Evolutionary conservation across 2,329 filamentous ascomycete species (phyloP).

Genomic region (Hymenoscyphus repandus): DNA sequence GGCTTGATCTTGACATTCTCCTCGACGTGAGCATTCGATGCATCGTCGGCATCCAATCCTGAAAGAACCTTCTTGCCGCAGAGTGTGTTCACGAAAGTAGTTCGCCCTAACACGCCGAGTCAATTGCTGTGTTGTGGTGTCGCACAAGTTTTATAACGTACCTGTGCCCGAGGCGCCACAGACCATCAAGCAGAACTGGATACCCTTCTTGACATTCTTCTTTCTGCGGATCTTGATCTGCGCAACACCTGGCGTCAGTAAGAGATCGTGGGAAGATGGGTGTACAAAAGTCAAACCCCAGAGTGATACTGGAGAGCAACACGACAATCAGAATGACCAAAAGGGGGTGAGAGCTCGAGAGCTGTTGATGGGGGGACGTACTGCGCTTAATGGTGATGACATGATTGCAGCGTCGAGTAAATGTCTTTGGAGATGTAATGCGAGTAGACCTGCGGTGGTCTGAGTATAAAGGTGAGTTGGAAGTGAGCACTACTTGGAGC

Average conservation of each 20-base stretch:
- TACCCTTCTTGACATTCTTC: constrained; percentile 92
- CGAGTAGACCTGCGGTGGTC: constrained; percentile 13
- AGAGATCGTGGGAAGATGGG: constrained; percentile 13
- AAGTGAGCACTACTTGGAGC: constrained; percentile 14
- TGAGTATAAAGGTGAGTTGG: constrained; percentile 7
- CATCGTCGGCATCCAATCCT: constrained; percentile 91
- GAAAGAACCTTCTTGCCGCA: constrained; percentile 89
- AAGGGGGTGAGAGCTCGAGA: constrained; percentile 23
- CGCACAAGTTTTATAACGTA: constrained; percentile 43
- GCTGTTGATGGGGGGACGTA: constrained; percentile 33
- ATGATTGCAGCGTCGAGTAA: constrained; percentile 33
- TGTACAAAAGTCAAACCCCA: constrained; percentile 22
- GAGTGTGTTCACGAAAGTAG: constrained; percentile 98
- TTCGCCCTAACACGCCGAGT: constrained; percentile 62
- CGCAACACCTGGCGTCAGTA: constrained; percentile 27
- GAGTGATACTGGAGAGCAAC: constrained; percentile 24
- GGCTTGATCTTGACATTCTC: constrained; percentile 99
- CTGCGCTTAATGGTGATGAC: constrained; percentile 48
- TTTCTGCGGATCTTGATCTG: constrained; percentile 97
- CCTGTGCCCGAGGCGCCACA: constrained; percentile 98
- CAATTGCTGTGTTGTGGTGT: constrained; percentile 8
- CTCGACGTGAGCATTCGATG: constrained; percentile 81
- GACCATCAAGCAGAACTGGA: constrained; percentile 99
- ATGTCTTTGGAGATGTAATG: constrained; percentile 11
- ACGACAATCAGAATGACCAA: constrained; percentile 27